Conservation (phyloP, 108 stramenopile species). For the Cylindrotheca closterium region DNA sequence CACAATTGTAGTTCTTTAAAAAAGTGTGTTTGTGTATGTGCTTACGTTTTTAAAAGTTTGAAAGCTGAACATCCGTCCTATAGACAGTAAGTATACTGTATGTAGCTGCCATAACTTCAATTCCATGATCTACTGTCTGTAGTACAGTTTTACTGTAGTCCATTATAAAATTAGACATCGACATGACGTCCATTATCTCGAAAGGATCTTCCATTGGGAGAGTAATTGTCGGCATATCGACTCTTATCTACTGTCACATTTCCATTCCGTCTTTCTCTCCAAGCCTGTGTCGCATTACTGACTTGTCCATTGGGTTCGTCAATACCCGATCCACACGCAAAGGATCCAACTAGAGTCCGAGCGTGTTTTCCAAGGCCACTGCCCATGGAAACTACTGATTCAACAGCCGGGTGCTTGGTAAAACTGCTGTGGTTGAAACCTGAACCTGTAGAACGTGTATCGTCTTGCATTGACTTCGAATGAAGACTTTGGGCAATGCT, state of each 20-base stretch:
- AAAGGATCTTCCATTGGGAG: not conserved
- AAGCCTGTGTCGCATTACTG: not conserved
- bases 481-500: conserved; percentile 17
- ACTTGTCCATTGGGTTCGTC: conserved; percentile 34
- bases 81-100: too few species aligned
- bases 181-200: not conserved
- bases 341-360: conserved; percentile 41
- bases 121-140: too few species aligned
- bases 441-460: not conserved
- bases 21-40: too few species aligned
- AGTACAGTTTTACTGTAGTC: too few species aligned
- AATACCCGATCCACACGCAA: conserved; percentile 27
- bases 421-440: conserved; percentile 3
- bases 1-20: not conserved
- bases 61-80: too few species aligned
- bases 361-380: conserved; percentile 55
- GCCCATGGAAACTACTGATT: conserved; percentile 52
- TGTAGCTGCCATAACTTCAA: too few species aligned
- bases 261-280: not conserved
- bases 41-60: too few species aligned
- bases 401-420: conserved; percentile 7
- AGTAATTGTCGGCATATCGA: not conserved
- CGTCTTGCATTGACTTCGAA: not conserved
- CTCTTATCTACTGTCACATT: not conserved
- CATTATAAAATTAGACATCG: not conserved